These are phyloP conservation scores for Mrakia hoshinonis DNA, from an alignment of 768 basidiomycete genomes.

Conservation along the genomic window DNA sequence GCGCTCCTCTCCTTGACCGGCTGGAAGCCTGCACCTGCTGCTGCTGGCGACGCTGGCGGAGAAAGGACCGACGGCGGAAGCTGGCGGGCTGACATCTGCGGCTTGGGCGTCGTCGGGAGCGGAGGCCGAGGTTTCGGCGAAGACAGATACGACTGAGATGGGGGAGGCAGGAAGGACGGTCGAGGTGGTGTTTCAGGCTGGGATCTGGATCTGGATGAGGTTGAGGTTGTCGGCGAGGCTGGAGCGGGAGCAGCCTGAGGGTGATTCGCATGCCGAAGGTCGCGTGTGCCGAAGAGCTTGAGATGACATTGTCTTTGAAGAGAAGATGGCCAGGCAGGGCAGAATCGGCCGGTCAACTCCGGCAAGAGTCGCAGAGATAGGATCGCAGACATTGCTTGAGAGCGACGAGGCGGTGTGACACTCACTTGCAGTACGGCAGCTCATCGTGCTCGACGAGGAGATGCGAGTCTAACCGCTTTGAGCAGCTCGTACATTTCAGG, in stretches of 20 bases:
- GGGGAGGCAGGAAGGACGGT: constrained; percentile 34
- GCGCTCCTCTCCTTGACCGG: constrained; percentile 28
- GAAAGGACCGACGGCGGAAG: constrained; percentile 4
- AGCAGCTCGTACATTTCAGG: constrained; percentile 37
- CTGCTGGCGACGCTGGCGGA: constrained; percentile 30
- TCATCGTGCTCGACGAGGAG: constrained; percentile 37
- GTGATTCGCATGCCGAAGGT: constrained; percentile 24
- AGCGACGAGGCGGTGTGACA: too few species aligned
- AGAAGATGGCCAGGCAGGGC: not conserved
- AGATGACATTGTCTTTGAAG: not conserved
- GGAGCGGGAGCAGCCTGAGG: not conserved
- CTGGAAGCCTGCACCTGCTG: constrained; percentile 33
- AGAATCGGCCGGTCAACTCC: too few species aligned
- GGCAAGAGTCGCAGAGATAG: too few species aligned
- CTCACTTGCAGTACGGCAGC: constrained; percentile 29
- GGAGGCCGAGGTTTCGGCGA: constrained; percentile 14
- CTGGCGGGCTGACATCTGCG: not conserved
- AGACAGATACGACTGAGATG: constrained; percentile 27
- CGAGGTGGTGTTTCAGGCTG: constrained; percentile 14
- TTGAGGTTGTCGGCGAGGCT: not conserved
- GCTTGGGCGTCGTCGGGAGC: constrained; percentile 9
- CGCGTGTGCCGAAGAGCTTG: constrained; percentile 31
- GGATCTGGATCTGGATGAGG: not conserved
- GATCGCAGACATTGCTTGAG: too few species aligned
- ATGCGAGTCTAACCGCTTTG: constrained; percentile 37